Percentiles rank a stretch among this genome's conserved stretches.
Conservation (phyloP, 2,329 filamentous ascomycete genomes). For the Talaromyces sp. region DNA sequence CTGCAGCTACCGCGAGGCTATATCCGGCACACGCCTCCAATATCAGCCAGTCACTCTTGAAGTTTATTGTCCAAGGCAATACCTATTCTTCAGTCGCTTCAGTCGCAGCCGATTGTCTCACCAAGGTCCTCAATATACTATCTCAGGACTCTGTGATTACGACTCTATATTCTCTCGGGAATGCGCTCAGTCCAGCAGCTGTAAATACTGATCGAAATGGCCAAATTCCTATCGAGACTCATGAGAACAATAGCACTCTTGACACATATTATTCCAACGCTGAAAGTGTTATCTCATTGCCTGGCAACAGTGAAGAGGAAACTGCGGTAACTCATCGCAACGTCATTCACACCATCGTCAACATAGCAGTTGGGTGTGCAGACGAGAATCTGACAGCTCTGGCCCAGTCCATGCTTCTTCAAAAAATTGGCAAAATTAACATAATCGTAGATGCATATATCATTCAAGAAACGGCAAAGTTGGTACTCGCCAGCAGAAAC, state of each 20-base stretch:
- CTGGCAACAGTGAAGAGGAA: slow-evolving; percentile 71
- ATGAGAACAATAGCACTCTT: slow-evolving; percentile 45
- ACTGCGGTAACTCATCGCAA: slow-evolving; percentile 71
- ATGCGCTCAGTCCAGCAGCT: slow-evolving; percentile 74
- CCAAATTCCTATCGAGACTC: slow-evolving; percentile 26
- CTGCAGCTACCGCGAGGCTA: slow-evolving; percentile 74
- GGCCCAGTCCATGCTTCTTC: slow-evolving; percentile 91
- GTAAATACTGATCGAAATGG: slow-evolving; percentile 41
- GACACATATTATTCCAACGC: slow-evolving; percentile 28
- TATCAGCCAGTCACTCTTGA: slow-evolving; percentile 72
- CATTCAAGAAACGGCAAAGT: slow-evolving; percentile 70
- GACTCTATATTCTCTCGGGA: slow-evolving; percentile 92
- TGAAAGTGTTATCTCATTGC: slow-evolving; percentile 61
- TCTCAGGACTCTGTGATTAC: slow-evolving; percentile 93
- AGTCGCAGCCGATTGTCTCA: slow-evolving; percentile 78
- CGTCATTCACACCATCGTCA: slow-evolving; percentile 91
- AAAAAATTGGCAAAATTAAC: slow-evolving; percentile 86
- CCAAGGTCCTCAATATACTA: slow-evolving; percentile 71
- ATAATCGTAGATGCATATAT: slow-evolving; percentile 76
- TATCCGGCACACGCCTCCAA: slow-evolving; percentile 67
- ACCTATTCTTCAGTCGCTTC: slow-evolving; percentile 64
- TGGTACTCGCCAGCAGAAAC: slow-evolving; percentile 71
- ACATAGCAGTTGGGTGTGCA: slow-evolving; percentile 73
- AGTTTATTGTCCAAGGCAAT: slow-evolving; percentile 80
- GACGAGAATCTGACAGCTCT: slow-evolving; percentile 91